Base-by-base conservation (phyloP, 2,329 filamentous ascomycete species). In the Neofusicoccum umdonicola region DNA sequence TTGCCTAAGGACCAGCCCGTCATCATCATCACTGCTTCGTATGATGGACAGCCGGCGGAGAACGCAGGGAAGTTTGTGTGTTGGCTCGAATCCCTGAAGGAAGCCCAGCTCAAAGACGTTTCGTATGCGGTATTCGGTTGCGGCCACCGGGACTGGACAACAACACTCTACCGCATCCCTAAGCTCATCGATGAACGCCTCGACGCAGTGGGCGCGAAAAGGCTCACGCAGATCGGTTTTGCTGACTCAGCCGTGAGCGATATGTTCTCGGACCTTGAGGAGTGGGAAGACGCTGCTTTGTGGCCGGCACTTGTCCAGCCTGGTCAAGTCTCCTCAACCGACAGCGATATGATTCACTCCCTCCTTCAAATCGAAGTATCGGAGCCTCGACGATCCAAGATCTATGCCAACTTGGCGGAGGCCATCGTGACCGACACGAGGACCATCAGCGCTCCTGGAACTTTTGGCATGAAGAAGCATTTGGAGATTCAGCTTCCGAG, bases 41-140 rank as follows among this genome's bases (percentile, higher is more conserved):
- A 80, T 57, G 79, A 81, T 66, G 79, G 79, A 9, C 72, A 78
- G 31, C 78, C 79, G 3, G 71, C 79, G 2, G 79, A 80, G 51
- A 81, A 81, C 54, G 78, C 78, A 0, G 74, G 72, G 3, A 73
- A 78, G 48, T 81, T 80, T 50, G 72, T 79, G 17, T 72, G 74
- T 17, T 81, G 78, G 79, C 62, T 80, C 0, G 68, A 71, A 13
- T 67, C 67, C 2, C 65, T 74, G 12, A 72, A 75, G 37, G 71
- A 57, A 1, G 67, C 69, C 0, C 71, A 74, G 51, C 58, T 78
- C 6, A 67, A 73, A 4, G 72, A 73, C 4, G 74, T 77, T 3
- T 72, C 73, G 0, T 81, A 78, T 62, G 69, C 77, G 3, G 73
- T 81, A 2, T 80, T 79, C 60, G 79, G 79, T 5, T 77, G 75